Evolutionary conservation across 2,329 filamentous ascomycete species (phyloP).

Genomic region (Sporothrix schenckii): DNA sequence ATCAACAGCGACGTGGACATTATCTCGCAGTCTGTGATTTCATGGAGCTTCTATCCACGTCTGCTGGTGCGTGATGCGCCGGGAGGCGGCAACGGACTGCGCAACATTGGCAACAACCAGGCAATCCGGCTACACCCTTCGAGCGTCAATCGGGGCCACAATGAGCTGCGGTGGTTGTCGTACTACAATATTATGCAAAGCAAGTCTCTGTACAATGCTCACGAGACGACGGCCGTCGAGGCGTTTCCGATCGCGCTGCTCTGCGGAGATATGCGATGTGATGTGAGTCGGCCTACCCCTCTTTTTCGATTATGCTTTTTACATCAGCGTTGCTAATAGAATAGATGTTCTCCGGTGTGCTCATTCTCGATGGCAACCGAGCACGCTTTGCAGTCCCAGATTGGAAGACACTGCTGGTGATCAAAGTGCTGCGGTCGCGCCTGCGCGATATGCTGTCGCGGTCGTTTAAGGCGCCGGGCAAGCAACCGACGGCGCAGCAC

Average conservation of each 20-base stretch:
- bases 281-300: slow-evolving; percentile 54
- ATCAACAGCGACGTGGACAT: slow-evolving; percentile 77
- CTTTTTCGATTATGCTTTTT: background rate
- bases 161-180: slow-evolving; percentile 76
- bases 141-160: slow-evolving; percentile 78
- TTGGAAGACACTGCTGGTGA: slow-evolving; percentile 88
- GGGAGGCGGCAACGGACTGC: slow-evolving; percentile 70
- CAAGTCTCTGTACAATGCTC: slow-evolving; percentile 84
- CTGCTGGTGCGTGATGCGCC: slow-evolving; percentile 74
- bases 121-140: slow-evolving; percentile 82
- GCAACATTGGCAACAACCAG: slow-evolving; percentile 93
- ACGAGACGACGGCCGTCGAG: slow-evolving; percentile 80
- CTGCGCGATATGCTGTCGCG: slow-evolving; percentile 74
- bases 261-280: slow-evolving; percentile 86
- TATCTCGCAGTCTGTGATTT: slow-evolving; percentile 78
- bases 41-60: slow-evolving; percentile 95
- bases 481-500: slow-evolving; percentile 65
- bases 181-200: slow-evolving; percentile 99
- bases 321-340: slow-evolving; percentile 43
- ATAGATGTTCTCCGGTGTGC: slow-evolving; percentile 81
- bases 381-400: slow-evolving; percentile 80
- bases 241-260: slow-evolving; percentile 81
- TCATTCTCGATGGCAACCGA: slow-evolving; percentile 84
- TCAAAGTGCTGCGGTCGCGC: slow-evolving; percentile 76
- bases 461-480: slow-evolving; percentile 69